Conservation (phyloP, 768 basidiomycete species). For the Serendipita sp. region DNA sequence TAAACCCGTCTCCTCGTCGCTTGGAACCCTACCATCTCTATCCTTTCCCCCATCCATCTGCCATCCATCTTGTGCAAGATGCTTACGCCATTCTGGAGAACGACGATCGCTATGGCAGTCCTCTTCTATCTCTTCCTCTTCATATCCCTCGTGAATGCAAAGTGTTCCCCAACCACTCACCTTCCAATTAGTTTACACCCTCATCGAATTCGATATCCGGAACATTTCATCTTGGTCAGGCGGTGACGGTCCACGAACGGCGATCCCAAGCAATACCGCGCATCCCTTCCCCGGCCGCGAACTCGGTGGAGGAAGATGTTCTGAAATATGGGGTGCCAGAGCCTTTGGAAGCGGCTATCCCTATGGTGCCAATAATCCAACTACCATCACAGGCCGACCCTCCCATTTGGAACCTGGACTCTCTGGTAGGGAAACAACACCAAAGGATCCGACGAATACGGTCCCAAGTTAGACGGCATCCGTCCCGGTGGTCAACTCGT, state of each 20-base stretch:
- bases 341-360: constrained; percentile 1
- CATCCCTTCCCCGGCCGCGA: not conserved
- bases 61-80: no score
- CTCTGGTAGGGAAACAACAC: not conserved
- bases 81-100: no score
- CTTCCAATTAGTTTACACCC: not conserved
- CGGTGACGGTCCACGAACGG: not conserved
- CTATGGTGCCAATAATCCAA: not conserved
- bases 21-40: no score
- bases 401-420: not conserved
- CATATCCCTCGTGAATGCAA: no score
- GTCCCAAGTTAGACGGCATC: not conserved
- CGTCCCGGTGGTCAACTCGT: constrained; percentile 2
- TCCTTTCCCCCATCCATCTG: no score
- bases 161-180: not conserved
- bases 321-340: not conserved
- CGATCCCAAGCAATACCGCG: not conserved
- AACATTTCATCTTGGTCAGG: not conserved
- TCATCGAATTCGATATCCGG: not conserved
- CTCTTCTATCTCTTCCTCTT: no score
- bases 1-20: no score
- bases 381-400: not conserved
- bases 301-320: not conserved
- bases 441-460: constrained; percentile 1
- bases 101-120: no score